A percentile compares a stretch with the other conserved stretches of the same genome.
phyloP scores from a whole-genome alignment of 192 early-diverging fungal species.

The Mortierella antarctica region DNA sequence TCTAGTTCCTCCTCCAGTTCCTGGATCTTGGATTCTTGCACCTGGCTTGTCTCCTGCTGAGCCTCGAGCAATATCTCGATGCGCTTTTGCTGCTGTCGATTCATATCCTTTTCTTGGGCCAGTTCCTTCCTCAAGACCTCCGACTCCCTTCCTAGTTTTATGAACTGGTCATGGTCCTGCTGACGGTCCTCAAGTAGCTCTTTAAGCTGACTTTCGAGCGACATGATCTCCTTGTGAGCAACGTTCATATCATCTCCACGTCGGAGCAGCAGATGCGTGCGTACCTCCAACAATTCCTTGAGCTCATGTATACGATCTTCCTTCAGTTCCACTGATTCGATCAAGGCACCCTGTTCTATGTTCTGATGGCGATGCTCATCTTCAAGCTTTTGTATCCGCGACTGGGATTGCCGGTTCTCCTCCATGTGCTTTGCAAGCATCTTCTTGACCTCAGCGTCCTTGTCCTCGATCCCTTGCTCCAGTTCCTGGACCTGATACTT shows the following conservation, averaged over 20 bases:
- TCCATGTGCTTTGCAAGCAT: too few relatives aligned
- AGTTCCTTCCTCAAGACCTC: constrained; percentile 11
- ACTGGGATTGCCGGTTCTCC: too few relatives aligned
- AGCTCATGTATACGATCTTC: constrained; percentile 20
- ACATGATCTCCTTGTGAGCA: constrained; percentile 7
- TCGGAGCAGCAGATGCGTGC: constrained; percentile 12
- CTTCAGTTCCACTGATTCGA: constrained; percentile 16
- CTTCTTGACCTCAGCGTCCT: too few relatives aligned
- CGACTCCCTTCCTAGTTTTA: constrained; percentile 8
- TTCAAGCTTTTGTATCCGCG: too few relatives aligned
- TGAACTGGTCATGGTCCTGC: constrained; percentile 12
- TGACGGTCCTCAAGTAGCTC: constrained; percentile 17
- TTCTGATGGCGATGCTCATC: too few relatives aligned
- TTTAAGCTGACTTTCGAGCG: constrained; percentile 21
- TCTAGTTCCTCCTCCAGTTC: constrained; percentile 29
- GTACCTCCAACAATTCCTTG: constrained; percentile 13
- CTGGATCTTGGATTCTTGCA: constrained; percentile 21
- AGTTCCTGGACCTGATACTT: not conserved
- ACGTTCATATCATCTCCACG: constrained; percentile 24
- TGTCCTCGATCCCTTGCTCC: not conserved
- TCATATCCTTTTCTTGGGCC: constrained; percentile 18
- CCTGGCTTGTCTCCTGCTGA: constrained; percentile 19
- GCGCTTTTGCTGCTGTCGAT: constrained; percentile 9
- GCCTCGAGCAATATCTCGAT: constrained; percentile 18
- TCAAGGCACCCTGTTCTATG: not conserved